Evolutionary conservation across 1,139 yeast species (phyloP).

Genomic region (Debaryomycetaceae sp.): DNA sequence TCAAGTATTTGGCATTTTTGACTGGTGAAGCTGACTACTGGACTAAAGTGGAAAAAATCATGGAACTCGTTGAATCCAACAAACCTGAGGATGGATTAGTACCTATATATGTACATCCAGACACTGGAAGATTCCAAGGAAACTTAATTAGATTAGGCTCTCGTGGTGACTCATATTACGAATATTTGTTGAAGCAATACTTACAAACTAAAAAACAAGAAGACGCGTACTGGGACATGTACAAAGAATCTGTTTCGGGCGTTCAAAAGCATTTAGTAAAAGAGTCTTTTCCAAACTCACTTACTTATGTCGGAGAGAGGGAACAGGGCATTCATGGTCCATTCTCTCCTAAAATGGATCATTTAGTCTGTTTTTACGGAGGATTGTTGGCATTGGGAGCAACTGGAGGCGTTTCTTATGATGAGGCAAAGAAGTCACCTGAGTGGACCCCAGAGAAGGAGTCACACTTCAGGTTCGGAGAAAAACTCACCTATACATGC

Average conservation of each 20-base stretch:
- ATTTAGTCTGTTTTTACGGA: constrained; percentile 88
- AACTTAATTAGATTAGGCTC: constrained; percentile 74
- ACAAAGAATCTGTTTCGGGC: constrained; percentile 74
- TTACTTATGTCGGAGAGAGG: constrained; percentile 76
- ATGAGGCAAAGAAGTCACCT: constrained; percentile 33
- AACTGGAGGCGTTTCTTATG: constrained; percentile 59
- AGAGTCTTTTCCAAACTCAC: constrained; percentile 58
- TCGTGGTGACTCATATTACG: constrained; percentile 92
- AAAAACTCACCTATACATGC: constrained; percentile 77
- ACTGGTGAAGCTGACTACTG: constrained; percentile 81
- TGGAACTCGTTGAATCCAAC: constrained; percentile 58
- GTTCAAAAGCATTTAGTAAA: constrained; percentile 58
- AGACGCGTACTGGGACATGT: constrained; percentile 66
- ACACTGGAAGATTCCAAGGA: constrained; percentile 68
- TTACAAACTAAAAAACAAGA: constrained; percentile 69
- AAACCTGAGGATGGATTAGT: constrained; percentile 71
- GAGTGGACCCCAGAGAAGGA: constrained; percentile 37
- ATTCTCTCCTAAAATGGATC: constrained; percentile 84
- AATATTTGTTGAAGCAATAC: constrained; percentile 82
- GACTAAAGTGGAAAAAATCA: constrained; percentile 72
- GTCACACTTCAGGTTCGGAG: constrained; percentile 63
- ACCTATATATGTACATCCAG: constrained; percentile 77
- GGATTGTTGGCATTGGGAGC: constrained; percentile 91
- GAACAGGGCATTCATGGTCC: constrained; percentile 61
- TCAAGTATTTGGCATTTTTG: constrained; percentile 74